Conservation (phyloP, 176 grass and related monocot species). For the Bolboschoenus planiculmis region DNA sequence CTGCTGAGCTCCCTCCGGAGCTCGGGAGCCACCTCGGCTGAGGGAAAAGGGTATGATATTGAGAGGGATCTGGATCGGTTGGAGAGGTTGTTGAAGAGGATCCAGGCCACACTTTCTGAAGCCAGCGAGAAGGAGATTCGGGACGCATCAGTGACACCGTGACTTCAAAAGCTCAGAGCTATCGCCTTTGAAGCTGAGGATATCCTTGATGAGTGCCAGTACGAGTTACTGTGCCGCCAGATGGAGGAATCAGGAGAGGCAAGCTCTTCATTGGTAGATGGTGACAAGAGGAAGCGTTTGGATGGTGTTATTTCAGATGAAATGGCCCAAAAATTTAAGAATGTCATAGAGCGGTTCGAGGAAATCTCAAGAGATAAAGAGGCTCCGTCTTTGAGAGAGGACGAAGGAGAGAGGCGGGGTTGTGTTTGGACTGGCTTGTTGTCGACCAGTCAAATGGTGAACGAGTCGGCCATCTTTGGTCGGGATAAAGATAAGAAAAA, state of each 20-base stretch:
- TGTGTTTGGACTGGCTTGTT: background rate
- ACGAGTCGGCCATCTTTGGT: conserved; percentile 33
- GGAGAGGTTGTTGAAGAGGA: background rate
- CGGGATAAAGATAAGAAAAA: conserved; percentile 25
- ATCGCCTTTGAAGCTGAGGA: conserved; percentile 23
- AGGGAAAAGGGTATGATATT: background rate
- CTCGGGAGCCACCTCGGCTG: background rate
- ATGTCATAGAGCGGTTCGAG: conserved; percentile 12
- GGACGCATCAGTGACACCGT: background rate
- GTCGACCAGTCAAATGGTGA: conserved; percentile 26
- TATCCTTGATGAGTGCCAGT: conserved; percentile 28
- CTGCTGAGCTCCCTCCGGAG: background rate
- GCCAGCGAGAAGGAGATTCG: conserved; percentile 2
- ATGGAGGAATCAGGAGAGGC: background rate
- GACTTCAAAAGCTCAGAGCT: conserved; percentile 3
- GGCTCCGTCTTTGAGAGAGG: background rate
- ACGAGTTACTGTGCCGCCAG: background rate
- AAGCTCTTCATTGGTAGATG: background rate
- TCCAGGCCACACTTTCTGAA: background rate
- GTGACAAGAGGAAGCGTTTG: background rate
- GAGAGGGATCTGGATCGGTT: background rate
- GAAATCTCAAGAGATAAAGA: conserved; percentile 26
- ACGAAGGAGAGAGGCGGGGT: conserved; percentile 2
- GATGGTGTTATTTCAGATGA: background rate
- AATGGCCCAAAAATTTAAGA: conserved; percentile 20